Evolutionary conservation across 2,329 filamentous ascomycete species (phyloP).

Genomic region (Fusarium penzigii): DNA sequence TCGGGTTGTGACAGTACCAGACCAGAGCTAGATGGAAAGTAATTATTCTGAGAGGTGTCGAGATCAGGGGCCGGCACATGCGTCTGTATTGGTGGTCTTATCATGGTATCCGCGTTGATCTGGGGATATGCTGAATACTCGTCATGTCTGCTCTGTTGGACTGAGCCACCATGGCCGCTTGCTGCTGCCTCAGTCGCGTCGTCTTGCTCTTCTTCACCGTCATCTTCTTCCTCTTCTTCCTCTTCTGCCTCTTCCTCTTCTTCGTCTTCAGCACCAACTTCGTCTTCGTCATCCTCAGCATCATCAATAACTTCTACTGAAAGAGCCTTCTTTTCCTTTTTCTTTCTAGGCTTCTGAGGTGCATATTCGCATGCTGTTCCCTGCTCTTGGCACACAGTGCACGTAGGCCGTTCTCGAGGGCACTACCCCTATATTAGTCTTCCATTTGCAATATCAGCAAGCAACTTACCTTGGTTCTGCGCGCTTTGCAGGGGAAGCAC

Average conservation of each 20-base stretch:
- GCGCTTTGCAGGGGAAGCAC: conserved; percentile 39
- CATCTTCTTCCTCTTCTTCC: conserved; percentile 11
- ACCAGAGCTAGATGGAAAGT: conserved; percentile 32
- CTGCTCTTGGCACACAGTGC: conserved; percentile 37
- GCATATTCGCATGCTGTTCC: conserved; percentile 42
- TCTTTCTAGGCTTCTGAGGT: conserved; percentile 30
- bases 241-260: conserved; percentile 15
- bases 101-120: conserved; percentile 31
- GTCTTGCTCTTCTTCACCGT: conserved; percentile 12
- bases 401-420: conserved; percentile 41
- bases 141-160: neutral
- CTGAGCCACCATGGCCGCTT: neutral
- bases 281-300: conserved; percentile 5
- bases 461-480: conserved; percentile 40
- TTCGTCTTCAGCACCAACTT: conserved; percentile 14
- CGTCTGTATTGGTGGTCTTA: conserved; percentile 19
- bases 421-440: conserved; percentile 34
- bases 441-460: neutral
- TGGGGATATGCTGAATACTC: conserved; percentile 30
- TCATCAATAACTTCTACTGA: conserved; percentile 13
- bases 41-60: conserved; percentile 20
- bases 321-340: conserved; percentile 16
- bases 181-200: conserved; percentile 10
- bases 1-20: conserved; percentile 29
- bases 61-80: conserved; percentile 22